Conservation (phyloP, 106 monocot species). For the Apostasia shenzhenica region DNA sequence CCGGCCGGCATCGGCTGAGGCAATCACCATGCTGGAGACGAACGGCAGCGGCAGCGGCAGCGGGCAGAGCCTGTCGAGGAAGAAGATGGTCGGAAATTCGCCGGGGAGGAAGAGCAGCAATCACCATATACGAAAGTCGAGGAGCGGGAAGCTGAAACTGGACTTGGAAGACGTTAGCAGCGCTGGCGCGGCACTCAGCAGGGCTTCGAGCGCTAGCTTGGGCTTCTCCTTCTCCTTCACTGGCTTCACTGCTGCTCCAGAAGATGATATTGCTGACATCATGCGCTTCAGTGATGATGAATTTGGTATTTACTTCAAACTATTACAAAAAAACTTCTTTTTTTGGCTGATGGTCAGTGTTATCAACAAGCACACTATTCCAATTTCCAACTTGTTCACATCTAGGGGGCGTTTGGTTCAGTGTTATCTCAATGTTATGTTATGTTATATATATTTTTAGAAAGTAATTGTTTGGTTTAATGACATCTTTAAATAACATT, state of each 20-base stretch:
- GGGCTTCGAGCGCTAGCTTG: constrained; percentile 71
- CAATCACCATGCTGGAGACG: constrained; percentile 8
- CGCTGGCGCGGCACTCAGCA: constrained; percentile 43
- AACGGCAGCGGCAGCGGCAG: neutral
- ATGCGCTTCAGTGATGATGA: constrained; percentile 44
- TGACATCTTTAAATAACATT: too few species aligned
- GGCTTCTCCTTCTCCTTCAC: constrained; percentile 80
- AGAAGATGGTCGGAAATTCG: constrained; percentile 24
- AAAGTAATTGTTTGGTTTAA: too few species aligned
- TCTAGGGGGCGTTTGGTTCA: too few species aligned
- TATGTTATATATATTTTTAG: too few species aligned
- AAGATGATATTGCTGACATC: constrained; percentile 27
- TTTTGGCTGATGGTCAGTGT: too few species aligned
- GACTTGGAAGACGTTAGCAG: constrained; percentile 68
- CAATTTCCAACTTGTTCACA: too few species aligned
- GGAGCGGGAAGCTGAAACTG: constrained; percentile 60
- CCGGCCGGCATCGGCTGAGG: constrained; percentile 48
- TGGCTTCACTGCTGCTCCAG: constrained; percentile 62
- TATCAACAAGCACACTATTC: too few species aligned
- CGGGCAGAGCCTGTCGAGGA: constrained; percentile 21
- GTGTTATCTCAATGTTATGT: too few species aligned
- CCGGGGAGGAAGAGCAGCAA: constrained; percentile 23
- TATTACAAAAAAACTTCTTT: too few species aligned
- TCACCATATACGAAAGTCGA: constrained; percentile 45
- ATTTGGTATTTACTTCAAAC: neutral